Conservation (phyloP, 352 stramenopile genomes). For the Pythium scleroteichum region DNA sequence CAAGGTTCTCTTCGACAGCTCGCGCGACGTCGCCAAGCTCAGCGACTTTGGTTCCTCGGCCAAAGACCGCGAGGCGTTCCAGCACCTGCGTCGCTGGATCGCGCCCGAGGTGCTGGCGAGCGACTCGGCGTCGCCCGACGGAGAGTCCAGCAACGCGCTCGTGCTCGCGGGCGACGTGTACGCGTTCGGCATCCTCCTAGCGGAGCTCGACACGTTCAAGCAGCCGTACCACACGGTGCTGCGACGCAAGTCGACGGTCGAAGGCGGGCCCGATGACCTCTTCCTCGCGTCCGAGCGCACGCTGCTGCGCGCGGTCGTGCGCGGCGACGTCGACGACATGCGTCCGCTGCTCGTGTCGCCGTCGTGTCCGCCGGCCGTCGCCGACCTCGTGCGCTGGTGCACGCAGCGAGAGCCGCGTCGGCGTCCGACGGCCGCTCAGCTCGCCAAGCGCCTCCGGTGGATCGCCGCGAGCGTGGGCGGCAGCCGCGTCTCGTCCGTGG, state of each 20-base stretch:
- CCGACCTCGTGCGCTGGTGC: constrained; percentile 35
- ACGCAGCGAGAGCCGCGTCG: constrained; percentile 27
- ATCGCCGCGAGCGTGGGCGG: not conserved
- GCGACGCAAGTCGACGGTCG: constrained; percentile 20
- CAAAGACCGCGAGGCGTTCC: constrained; percentile 34
- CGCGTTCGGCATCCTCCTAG: constrained; percentile 46
- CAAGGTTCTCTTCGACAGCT: constrained; percentile 42
- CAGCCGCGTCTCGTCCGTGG: not conserved
- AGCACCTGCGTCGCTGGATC: constrained; percentile 40
- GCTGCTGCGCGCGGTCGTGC: constrained; percentile 20
- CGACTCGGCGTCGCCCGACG: constrained; percentile 26
- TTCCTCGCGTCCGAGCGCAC: constrained; percentile 35
- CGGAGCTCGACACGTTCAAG: constrained; percentile 50
- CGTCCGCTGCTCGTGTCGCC: constrained; percentile 5
- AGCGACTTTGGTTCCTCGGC: constrained; percentile 47
- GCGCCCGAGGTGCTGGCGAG: constrained; percentile 46
- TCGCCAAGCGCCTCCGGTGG: constrained; percentile 9
- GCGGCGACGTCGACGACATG: constrained; percentile 14
- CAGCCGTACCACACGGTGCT: constrained; percentile 38
- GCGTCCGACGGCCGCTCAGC: constrained; percentile 27
- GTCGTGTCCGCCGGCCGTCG: constrained; percentile 28
- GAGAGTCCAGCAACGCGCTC: not conserved
- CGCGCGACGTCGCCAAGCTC: constrained; percentile 37
- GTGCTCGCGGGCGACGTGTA: constrained; percentile 42
- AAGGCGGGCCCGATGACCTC: constrained; percentile 36